These are phyloP conservation scores for Beauveria australis DNA, from an alignment of 2,329 filamentous ascomycete genomes.

Conservation along the genomic window DNA sequence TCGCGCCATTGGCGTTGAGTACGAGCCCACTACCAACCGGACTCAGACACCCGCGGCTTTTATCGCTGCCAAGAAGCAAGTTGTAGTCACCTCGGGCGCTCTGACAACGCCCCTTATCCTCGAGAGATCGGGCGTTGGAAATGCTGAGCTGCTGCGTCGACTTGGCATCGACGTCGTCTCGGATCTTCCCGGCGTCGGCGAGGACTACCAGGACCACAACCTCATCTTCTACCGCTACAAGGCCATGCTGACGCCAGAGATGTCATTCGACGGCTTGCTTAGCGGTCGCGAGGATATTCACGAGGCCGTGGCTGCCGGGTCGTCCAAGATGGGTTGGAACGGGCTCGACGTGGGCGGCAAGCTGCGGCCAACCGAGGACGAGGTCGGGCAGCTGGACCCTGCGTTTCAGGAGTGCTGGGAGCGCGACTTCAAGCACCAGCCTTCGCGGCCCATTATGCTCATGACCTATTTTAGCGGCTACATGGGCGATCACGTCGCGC, in stretches of 20 bases:
- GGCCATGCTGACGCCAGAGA: constrained; percentile 32
- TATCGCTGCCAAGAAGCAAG: constrained; percentile 46
- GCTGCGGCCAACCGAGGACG: constrained; percentile 42
- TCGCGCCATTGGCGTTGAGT: constrained; percentile 48
- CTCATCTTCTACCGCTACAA: constrained; percentile 43
- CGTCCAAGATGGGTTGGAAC: constrained; percentile 44
- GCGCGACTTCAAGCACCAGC: constrained; percentile 33
- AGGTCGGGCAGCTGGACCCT: constrained; percentile 40
- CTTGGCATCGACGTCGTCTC: constrained; percentile 39
- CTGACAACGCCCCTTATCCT: constrained; percentile 43
- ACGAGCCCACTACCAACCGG: constrained; percentile 15
- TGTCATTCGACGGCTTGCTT: constrained; percentile 32
- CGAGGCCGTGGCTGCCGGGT: constrained; percentile 17
- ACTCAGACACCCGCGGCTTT: neutral
- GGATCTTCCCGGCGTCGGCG: constrained; percentile 41
- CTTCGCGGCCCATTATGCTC: constrained; percentile 19
- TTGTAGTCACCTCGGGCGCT: constrained; percentile 39
- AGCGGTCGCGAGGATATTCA: constrained; percentile 15
- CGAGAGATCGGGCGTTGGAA: constrained; percentile 51
- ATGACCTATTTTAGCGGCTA: constrained; percentile 17
- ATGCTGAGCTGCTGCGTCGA: constrained; percentile 31
- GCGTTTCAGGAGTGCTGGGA: constrained; percentile 44
- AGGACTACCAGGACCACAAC: constrained; percentile 38
- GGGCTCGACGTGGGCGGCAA: constrained; percentile 44
- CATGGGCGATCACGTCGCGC: constrained; percentile 19